Base-by-base conservation (phyloP, 257 asterid genomes). In the Scutellaria galericulata region DNA sequence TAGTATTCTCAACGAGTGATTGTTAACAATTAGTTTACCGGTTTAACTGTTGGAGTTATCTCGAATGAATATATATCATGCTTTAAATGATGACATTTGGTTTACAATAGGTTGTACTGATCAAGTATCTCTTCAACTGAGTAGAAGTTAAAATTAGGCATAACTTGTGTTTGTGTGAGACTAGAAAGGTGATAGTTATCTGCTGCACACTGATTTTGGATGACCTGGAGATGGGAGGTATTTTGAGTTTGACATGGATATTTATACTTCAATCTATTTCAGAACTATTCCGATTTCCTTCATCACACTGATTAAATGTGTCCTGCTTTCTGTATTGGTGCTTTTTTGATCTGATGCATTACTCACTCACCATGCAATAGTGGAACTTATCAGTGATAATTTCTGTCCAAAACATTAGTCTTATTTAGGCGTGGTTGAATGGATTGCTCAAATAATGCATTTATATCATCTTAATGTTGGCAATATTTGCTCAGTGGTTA, bases 381-480 rank as follows among this genome's bases (percentile, higher is more conserved):
- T 55, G 37, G 44, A 45, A 47, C 66, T 35, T 14, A 13, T 51
- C 5, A 8, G 40, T 11, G 2, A 11, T 27, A 68, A 41, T 9
- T 48, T n/a, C 3, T 37, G 12, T 75, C 61, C 52, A 39, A 59
- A 40, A 56, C 24, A 31, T 46, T 9, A 15, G 65, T 11, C 35
- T 7, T 31, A 45, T 4, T n/a, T 45, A 48, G 58, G 45, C 37
- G 54, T 73, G 71, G 67, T 58, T 64, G 48, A 45, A 48, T 24
- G 60, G 66, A 56, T 64, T 35, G 13, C 54, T 41, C 31, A 5
- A 52, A 24, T 20, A 31, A 9, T 39, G 27, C 39, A 10, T 40
- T 70, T 31, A 4, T 24, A 24, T 24, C 44, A 6, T 57, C 57
- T 41, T 61, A 39, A 53, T 79, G 69, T 59, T 40, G 27, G 55